Base-by-base conservation (phyloP, 176 grass and related monocot genomes). In the Rhynchospora breviuscula region DNA sequence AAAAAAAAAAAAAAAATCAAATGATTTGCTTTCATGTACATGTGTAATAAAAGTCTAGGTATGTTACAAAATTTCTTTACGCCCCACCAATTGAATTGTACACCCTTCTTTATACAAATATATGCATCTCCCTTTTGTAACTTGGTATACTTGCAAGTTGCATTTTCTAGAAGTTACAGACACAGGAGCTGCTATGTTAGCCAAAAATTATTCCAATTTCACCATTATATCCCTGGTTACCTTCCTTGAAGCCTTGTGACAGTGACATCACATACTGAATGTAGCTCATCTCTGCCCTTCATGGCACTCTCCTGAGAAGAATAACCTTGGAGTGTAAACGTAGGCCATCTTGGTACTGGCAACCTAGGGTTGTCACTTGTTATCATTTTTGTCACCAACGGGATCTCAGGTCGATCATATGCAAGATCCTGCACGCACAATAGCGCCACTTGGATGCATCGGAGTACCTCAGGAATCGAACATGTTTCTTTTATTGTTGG, bases 401-500 rank as follows among this genome's bases (percentile, higher is more conserved):
- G 89, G 61, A 84, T 94, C 40, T 89, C 85, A 6, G 89, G 89
- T 62, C 87, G 73, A 26, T 66, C 19, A 47, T 59, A 65, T 6
- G 89, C 83, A n/a, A 80, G 83, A 59, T 94, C 87, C 83, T 94
- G 74, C 0, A 89, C 92, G 53, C 89, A 91, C 52, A 94, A 80
- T n/a, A 94, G 87, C 46, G 85, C 89, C 8, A 89, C 85, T 59
- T 94, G 88, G 56, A 91, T 88, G 89, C 87, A 89, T 6, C 85
- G 83, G 52, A 63, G 18, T 21, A 74, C 79, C 10, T 87, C 87
- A 8, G 83, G 83, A 11, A 60, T 0, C 5, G 68, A 87, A 5
- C 73, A 88, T 33, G 70, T 82, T 56, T 79, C 67, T 29, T 47
- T 9, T 54, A 89, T 59, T 22, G 47, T 79, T 15, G 83, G 65